phyloP scores from a whole-genome alignment of 805 yeast genomes.

The Candida glaebosa region DNA sequence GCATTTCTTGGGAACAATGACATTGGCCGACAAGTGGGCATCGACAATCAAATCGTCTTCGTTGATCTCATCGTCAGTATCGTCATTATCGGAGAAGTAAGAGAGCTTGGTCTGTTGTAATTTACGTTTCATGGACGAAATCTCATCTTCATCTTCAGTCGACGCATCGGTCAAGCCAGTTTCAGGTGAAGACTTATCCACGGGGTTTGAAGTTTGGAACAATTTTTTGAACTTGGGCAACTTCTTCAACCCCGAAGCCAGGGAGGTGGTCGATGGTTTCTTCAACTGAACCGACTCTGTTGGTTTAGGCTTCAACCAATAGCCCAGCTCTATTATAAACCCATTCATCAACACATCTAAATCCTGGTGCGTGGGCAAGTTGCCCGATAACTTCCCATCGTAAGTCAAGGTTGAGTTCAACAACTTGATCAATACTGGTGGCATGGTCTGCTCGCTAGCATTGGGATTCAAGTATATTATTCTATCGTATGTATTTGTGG shows the following conservation, averaged over 20 bases:
- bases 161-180: conserved; percentile 44
- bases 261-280: conserved; percentile 16
- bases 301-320: conserved; percentile 56
- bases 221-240: conserved; percentile 17
- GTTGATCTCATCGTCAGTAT: conserved; percentile 43
- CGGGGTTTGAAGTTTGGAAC: conserved; percentile 3
- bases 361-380: conserved; percentile 46
- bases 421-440: conserved; percentile 42
- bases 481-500: conserved; percentile 34
- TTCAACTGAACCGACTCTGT: conserved; percentile 30
- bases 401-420: conserved; percentile 37
- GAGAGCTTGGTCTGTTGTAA: conserved; percentile 47
- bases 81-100: conserved; percentile 51
- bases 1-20: conserved; percentile 59
- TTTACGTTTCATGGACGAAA: conserved; percentile 42
- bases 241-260: conserved; percentile 10
- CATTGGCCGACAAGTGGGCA: conserved; percentile 18
- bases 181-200: conserved; percentile 10
- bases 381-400: conserved; percentile 51
- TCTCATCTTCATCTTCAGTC: conserved; percentile 38
- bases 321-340: conserved; percentile 44
- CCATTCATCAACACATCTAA: conserved; percentile 68
- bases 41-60: conserved; percentile 38
- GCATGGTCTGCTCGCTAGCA: conserved; percentile 33
- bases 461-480: conserved; percentile 58